Conservation (phyloP, 2,329 filamentous ascomycete genomes). For the Xylariaceae sp. region DNA sequence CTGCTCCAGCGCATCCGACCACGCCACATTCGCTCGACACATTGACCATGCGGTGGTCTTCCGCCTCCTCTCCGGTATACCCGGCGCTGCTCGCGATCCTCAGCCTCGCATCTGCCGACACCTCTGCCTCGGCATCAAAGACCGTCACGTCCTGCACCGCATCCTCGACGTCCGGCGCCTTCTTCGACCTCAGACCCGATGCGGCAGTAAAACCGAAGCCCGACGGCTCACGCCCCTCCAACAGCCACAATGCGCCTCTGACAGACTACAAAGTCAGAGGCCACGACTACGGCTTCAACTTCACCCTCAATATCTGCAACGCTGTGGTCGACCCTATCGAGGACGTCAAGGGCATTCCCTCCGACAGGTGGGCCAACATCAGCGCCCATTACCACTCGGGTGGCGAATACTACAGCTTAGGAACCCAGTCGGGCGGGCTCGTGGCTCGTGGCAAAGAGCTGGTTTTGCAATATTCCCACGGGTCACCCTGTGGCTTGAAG, state of each 20-base stretch:
- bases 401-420: slow-evolving; percentile 69
- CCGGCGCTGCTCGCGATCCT: slow-evolving; percentile 34
- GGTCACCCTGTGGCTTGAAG: slow-evolving; percentile 65
- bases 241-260: slow-evolving; percentile 36
- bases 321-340: slow-evolving; percentile 65
- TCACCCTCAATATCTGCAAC: slow-evolving; percentile 78
- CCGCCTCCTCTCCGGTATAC: slow-evolving; percentile 20
- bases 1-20: not conserved
- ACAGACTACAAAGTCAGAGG: slow-evolving; percentile 63
- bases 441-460: slow-evolving; percentile 67
- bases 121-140: slow-evolving; percentile 36
- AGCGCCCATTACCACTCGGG: slow-evolving; percentile 71
- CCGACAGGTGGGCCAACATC: slow-evolving; percentile 63
- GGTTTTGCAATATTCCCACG: slow-evolving; percentile 71
- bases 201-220: slow-evolving; percentile 41
- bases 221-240: slow-evolving; percentile 40
- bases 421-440: slow-evolving; percentile 57
- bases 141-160: slow-evolving; percentile 52
- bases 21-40: not conserved
- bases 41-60: slow-evolving; percentile 25
- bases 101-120: slow-evolving; percentile 29
- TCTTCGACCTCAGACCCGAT: slow-evolving; percentile 56
- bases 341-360: slow-evolving; percentile 61
- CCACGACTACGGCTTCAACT: slow-evolving; percentile 75
- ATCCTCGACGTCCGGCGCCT: slow-evolving; percentile 52